phyloP scores from a whole-genome alignment of 2,329 filamentous ascomycete species.

The Aureobasidium musti region DNA sequence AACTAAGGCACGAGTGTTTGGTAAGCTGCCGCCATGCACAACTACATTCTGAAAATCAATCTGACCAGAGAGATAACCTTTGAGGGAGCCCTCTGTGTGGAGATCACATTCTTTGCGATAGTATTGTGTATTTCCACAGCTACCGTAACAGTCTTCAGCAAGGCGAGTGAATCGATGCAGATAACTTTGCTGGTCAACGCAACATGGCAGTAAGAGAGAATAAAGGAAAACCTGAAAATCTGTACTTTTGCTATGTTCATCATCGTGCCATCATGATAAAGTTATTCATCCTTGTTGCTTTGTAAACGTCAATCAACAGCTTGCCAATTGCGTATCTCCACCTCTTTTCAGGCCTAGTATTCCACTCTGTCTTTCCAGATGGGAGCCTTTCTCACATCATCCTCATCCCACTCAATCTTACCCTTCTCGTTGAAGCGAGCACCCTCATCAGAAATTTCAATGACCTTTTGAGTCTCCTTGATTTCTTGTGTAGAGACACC shows the following conservation, averaged over 20 bases:
- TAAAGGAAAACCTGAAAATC: not conserved
- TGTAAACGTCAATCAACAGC: not conserved
- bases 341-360: not conserved
- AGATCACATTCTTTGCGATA: too few relatives aligned
- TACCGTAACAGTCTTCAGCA: too few relatives aligned
- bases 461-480: conserved; percentile 41
- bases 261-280: not conserved
- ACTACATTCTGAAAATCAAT: too few relatives aligned
- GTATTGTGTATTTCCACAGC: too few relatives aligned
- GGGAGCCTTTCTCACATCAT: conserved; percentile 44
- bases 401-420: conserved; percentile 48
- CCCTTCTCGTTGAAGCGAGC: conserved; percentile 50
- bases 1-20: too few relatives aligned
- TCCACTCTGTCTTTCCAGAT: conserved; percentile 41
- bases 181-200: too few relatives aligned
- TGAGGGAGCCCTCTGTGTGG: too few relatives aligned
- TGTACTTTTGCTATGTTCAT: not conserved
- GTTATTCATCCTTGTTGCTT: not conserved
- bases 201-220: not conserved
- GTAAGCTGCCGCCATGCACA: too few relatives aligned
- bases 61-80: too few relatives aligned
- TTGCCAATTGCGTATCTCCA: not conserved
- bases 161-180: too few relatives aligned
- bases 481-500: conserved; percentile 48
- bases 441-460: conserved; percentile 49